Conservation (phyloP, 2,329 filamentous ascomycete species). For the Ophiognomonia clavigignenti-juglandacearum region DNA sequence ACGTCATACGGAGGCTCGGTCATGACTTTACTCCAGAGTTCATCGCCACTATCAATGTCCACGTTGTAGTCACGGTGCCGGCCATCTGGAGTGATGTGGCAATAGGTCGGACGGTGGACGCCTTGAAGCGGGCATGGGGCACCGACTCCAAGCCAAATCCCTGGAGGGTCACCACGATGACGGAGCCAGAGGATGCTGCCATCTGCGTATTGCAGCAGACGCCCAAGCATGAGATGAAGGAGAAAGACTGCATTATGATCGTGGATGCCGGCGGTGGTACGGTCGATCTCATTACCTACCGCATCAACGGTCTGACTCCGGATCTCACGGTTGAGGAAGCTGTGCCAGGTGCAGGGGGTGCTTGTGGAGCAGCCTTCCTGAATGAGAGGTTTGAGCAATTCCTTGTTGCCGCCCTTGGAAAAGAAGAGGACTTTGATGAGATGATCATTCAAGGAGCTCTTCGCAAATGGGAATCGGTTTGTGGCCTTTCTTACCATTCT, state of each 20-base stretch:
- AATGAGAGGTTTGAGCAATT: constrained; percentile 43
- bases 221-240: constrained; percentile 34
- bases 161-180: constrained; percentile 36
- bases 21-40: constrained; percentile 36
- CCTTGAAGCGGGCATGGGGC: constrained; percentile 33
- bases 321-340: constrained; percentile 43
- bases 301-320: constrained; percentile 38
- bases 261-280: constrained; percentile 52
- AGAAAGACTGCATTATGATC: constrained; percentile 45
- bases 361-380: constrained; percentile 45
- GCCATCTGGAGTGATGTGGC: constrained; percentile 54
- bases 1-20: constrained; percentile 41
- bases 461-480: constrained; percentile 21
- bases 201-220: constrained; percentile 42
- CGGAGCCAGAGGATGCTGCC: constrained; percentile 50
- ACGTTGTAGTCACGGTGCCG: constrained; percentile 54
- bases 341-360: constrained; percentile 41
- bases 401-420: constrained; percentile 37
- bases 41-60: constrained; percentile 38
- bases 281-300: constrained; percentile 50
- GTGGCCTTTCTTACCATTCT: neutral
- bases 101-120: constrained; percentile 43
- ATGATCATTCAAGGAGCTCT: constrained; percentile 34
- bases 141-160: constrained; percentile 22
- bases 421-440: constrained; percentile 38